Evolutionary conservation across 2,329 filamentous ascomycete genomes (phyloP), one percentile per base, ranked within the genome.

Genomic region (Aspergillus sojae): DNA sequence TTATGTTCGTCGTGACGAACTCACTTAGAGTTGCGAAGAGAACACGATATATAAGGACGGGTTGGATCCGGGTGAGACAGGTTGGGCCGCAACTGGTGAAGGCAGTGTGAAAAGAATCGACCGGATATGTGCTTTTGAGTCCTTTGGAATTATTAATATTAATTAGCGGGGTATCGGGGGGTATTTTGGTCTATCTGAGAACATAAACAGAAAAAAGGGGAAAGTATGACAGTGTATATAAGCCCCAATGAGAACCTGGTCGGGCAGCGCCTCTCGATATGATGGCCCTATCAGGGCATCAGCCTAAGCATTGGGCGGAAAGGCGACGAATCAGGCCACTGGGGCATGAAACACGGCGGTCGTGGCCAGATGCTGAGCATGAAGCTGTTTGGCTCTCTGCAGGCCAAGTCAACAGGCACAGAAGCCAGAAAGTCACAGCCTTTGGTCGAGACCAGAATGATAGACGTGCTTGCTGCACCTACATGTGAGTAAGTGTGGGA

Each of bases 241-340:
- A 57, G 55, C 60, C 55, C 63, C 58, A 67, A 61, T 56, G 63
- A 59, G 57, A 58, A 62, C 43, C 63, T 67, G 63, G 67, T 70
- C 63, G 69, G 69, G 69, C 69, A 70, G 68, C 67, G 61, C 62
- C 60, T 65, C 59, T 59, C 46, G 41, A 60, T 16, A 56, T 65
- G 36, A 50, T 64, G 63, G 67, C 68, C 66, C 67, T 68, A 70
- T 70, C 66, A 67, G 67, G 60, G 62, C 61, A 62, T 60, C 57
- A 61, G 62, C 65, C 62, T 60, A 54, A 57, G 54, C 57, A 65
- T 70, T 70, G 69, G 69, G 69, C 69, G 69, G 61, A 69, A 54
- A 57, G 65, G 63, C 55, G 58, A 64, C 68, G 65, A 70, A 70
- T 70, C 66, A 65, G 36, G 59, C 64, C 61, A 55, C 45, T n/a